Conservation (phyloP, 805 yeast species). For the Schwanniomyces yamadae region DNA sequence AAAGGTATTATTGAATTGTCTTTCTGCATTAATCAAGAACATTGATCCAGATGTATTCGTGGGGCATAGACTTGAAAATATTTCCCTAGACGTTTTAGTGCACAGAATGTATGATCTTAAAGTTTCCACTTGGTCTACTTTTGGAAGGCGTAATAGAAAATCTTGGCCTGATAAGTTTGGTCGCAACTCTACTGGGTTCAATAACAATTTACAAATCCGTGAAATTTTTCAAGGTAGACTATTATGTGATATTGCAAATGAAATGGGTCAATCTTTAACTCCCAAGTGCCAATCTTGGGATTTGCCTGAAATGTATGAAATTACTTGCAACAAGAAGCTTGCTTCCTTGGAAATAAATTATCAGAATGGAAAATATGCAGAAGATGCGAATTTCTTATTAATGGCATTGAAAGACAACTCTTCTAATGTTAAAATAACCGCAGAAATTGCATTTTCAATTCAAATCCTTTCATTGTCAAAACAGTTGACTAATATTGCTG, state of each 20-base stretch:
- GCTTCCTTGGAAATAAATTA: conserved; percentile 70
- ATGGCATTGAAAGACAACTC: conserved; percentile 72
- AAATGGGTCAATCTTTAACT: conserved; percentile 90
- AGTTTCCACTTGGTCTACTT: conserved; percentile 71
- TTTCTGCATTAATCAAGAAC: conserved; percentile 65
- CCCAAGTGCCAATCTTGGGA: conserved; percentile 94
- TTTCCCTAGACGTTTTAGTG: conserved; percentile 74
- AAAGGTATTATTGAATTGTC: conserved; percentile 66
- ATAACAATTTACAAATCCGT: conserved; percentile 55
- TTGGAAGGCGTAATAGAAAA: conserved; percentile 80
- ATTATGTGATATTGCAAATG: conserved; percentile 89
- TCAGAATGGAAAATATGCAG: conserved; percentile 61
- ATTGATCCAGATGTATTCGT: conserved; percentile 90
- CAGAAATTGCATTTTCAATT: conserved; percentile 74
- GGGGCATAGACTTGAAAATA: conserved; percentile 83
- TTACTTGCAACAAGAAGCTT: conserved; percentile 66
- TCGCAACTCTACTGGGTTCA: conserved; percentile 42
- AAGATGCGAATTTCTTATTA: conserved; percentile 63
- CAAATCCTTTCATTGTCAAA: conserved; percentile 88
- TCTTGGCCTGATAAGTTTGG: conserved; percentile 78
- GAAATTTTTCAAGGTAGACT: conserved; percentile 83
- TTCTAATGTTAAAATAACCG: conserved; percentile 63
- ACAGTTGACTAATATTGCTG: conserved; percentile 89
- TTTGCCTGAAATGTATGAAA: conserved; percentile 82
- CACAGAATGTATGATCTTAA: conserved; percentile 77